Evolutionary conservation across 768 basidiomycete genomes (phyloP).

Genomic region (Chalciporus pseudorubinellus): DNA sequence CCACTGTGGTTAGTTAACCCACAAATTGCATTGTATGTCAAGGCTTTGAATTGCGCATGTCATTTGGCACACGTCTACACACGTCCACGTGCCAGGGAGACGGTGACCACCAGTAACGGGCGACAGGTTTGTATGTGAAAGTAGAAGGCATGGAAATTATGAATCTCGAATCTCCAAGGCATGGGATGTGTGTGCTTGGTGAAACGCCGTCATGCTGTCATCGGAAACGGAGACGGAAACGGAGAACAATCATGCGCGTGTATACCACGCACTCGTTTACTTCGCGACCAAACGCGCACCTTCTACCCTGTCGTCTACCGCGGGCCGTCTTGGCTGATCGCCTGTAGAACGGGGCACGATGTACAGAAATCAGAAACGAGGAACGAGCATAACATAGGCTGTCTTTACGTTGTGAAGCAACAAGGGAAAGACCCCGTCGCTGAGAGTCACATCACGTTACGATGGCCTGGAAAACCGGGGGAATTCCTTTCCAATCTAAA

Average conservation of each 20-base stretch:
- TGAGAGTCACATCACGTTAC: neutral
- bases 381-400: neutral
- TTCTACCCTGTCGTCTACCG: neutral
- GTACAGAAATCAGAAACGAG: neutral
- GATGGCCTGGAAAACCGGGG: neutral
- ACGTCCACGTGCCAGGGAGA: too few species aligned
- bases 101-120: too few species aligned
- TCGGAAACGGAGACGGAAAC: neutral
- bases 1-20: neutral
- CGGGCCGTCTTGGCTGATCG: neutral
- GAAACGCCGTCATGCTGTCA: constrained; percentile 9
- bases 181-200: neutral
- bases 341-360: neutral
- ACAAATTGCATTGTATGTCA: too few species aligned
- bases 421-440: neutral
- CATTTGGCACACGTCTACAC: neutral
- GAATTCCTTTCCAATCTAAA: constrained; percentile 2
- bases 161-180: neutral
- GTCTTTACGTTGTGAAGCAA: constrained; percentile 13
- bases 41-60: neutral
- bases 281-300: neutral
- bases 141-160: neutral
- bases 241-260: neutral
- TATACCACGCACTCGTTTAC: neutral
- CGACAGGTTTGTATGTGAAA: neutral